phyloP scores from a whole-genome alignment of 257 asterid species.

The Osmanthus fragrans region DNA sequence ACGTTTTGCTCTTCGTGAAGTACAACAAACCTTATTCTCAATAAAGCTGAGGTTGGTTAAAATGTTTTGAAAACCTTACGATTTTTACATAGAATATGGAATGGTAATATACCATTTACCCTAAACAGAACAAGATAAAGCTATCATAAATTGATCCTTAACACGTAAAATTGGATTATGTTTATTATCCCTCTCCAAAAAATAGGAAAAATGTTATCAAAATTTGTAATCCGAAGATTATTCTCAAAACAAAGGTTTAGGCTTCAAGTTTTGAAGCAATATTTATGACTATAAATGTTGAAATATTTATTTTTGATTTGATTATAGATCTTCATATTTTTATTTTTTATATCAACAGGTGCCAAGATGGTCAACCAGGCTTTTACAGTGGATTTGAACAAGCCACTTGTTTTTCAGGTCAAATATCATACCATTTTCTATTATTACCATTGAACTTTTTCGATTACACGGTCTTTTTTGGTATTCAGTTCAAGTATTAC shows the following conservation, averaged over 20 bases:
- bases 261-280: too few relatives aligned
- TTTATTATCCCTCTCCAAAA: neutral
- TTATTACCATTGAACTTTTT: neutral
- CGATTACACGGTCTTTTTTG: neutral
- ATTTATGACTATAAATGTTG: neutral
- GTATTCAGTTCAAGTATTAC: neutral
- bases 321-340: neutral
- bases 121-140: neutral
- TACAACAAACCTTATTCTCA: neutral
- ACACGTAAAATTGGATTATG: neutral
- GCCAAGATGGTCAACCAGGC: conserved; percentile 70
- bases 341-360: conserved; percentile 23
- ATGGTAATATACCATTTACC: neutral
- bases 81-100: neutral
- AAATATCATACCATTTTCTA: neutral
- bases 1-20: neutral
- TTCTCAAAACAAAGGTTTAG: too few relatives aligned
- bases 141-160: neutral
- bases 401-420: conserved; percentile 93
- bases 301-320: neutral
- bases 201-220: neutral
- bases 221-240: neutral
- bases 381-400: conserved; percentile 70
- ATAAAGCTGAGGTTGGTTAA: neutral
- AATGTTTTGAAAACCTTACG: too few relatives aligned